Evolutionary conservation across 495 filamentous ascomycete species (phyloP).

Genomic region (Aspergillus homomorphus): DNA sequence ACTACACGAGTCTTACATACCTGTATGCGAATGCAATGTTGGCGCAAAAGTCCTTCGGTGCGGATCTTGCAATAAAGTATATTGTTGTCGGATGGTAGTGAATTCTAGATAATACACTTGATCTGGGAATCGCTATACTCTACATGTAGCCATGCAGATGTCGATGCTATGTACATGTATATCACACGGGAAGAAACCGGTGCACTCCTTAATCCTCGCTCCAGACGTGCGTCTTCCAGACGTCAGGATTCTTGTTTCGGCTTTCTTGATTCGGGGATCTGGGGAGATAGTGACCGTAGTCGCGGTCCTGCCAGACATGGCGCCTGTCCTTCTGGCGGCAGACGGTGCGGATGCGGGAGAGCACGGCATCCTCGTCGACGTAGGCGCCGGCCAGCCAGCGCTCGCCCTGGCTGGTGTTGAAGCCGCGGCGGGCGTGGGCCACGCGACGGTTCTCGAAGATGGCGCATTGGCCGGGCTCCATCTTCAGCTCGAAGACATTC

Average conservation of each 20-base stretch:
- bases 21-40: too few species aligned
- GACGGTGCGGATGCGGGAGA: conserved; percentile 26
- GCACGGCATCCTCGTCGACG: conserved; percentile 66
- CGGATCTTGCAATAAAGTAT: too few species aligned
- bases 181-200: too few species aligned
- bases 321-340: too few species aligned
- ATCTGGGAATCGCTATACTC: too few species aligned
- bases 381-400: conserved; percentile 86
- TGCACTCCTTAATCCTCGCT: too few species aligned
- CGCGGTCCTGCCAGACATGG: background rate
- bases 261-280: background rate
- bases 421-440: conserved; percentile 72
- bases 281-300: background rate
- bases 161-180: too few species aligned
- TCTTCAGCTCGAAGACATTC: conserved; percentile 62
- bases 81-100: too few species aligned
- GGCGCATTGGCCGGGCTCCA: conserved; percentile 76
- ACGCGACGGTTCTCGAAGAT: conserved; percentile 82
- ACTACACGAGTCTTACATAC: background rate
- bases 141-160: too few species aligned
- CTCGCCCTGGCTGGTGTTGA: conserved; percentile 53
- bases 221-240: background rate
- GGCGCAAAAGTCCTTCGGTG: too few species aligned
- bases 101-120: too few species aligned
- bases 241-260: background rate